Evolutionary conservation across 345 rosid species (phyloP), one percentile per base, ranked within the genome.

Genomic region (Iberis pinnata): DNA sequence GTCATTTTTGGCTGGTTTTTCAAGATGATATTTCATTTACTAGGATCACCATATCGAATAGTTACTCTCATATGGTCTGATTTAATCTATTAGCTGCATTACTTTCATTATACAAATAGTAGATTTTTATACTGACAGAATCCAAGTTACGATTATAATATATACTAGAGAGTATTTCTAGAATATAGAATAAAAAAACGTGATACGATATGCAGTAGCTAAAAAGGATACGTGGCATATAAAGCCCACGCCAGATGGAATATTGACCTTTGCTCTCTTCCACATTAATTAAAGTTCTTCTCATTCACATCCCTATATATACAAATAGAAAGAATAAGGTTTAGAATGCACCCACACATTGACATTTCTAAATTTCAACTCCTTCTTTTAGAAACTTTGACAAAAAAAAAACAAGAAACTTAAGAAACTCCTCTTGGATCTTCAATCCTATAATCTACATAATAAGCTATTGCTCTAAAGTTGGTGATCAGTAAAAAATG

Each of bases 171-270:
- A 64, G 48, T 20, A 32, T 58, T 56, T 64, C 69, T 64, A 49
- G 63, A 64, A 31, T 6, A 56, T n/a, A 48, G 7, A 47, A 8
- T 26, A 4, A 26, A 26, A 25, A 26, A 26, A 26, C 29, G 29
- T 26, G 29, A 26, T 8, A 8, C 29, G 8, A 26, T 26, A 26
- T 9, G n/a, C n/a, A n/a, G n/a, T n/a, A 8, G 32, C 16, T 48
- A 29, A 66, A 58, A 25, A 25, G 53, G 74, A 74, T 15, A 75
- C 70, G 85, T 80, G 70, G 71, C 78, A 26, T 6, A 35, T 18
- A 11, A 38, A 9, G 37, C 25, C 6, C n/a, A 29, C 31, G 63
- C 45, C 63, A 72, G 74, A 71, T 75, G 42, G 26, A 47, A 10
- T 76, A 10, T 76, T 72, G 85, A 76, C 76, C 35, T 63, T 70